A percentile compares a stretch with the other conserved stretches of the same genome.
Evolutionary conservation across 176 grass and related monocot genomes (phyloP).

Genomic region (Alloteropsis semialata): DNA sequence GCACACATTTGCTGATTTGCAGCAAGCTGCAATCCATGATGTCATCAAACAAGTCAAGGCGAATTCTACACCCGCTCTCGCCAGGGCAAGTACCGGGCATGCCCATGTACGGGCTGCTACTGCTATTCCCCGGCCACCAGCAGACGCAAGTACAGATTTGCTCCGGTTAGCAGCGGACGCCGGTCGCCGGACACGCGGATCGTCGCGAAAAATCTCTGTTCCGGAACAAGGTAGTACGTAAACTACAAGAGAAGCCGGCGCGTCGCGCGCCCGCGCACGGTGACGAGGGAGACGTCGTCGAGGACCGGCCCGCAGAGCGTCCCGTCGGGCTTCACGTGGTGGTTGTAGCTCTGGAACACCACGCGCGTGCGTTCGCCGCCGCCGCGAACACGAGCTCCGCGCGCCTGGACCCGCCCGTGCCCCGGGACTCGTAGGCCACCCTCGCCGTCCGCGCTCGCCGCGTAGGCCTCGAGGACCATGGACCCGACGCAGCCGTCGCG

Average conservation of each 20-base stretch:
- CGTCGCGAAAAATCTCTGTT: neutral
- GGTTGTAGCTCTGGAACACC: conserved; percentile 46
- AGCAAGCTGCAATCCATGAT: neutral
- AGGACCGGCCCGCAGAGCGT: conserved; percentile 54
- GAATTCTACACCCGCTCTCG: neutral
- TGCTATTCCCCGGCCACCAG: neutral
- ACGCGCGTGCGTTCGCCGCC: conserved; percentile 30
- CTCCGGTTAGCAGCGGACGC: neutral
- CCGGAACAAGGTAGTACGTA: too few relatives aligned
- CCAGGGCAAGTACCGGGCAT: neutral
- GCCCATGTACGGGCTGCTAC: neutral
- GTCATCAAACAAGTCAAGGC: neutral
- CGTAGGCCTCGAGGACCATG: conserved; percentile 46
- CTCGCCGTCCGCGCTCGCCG: conserved; percentile 2
- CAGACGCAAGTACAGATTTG: neutral
- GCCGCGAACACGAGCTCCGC: conserved; percentile 42
- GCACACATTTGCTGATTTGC: too few relatives aligned
- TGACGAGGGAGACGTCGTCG: conserved; percentile 42
- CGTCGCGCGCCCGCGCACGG: neutral
- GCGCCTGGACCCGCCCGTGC: conserved; percentile 33
- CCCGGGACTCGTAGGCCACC: conserved; percentile 35
- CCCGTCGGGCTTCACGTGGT: conserved; percentile 44
- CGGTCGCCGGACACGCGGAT: too few relatives aligned
- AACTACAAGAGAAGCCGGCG: neutral
- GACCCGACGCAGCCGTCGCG: conserved; percentile 32